phyloP scores from a whole-genome alignment of 1,284 basidiomycete species.

The Irpex sp. region DNA sequence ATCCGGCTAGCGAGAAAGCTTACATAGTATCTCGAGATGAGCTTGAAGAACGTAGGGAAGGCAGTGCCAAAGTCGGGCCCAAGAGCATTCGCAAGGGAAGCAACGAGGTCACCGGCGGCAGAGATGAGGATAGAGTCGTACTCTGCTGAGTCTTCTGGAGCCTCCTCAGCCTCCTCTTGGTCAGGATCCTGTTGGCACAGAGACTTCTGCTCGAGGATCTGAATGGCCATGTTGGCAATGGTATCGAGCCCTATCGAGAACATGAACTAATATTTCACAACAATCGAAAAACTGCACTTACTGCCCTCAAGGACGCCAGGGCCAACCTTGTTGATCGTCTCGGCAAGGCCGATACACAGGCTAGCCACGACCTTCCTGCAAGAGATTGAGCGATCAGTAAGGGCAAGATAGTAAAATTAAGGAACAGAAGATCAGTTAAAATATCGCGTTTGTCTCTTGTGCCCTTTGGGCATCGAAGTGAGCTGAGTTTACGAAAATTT shows the following conservation, averaged over 20 bases:
- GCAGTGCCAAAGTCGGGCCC: slow-evolving; percentile 85
- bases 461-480: slow-evolving; percentile 70
- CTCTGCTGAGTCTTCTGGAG: slow-evolving; percentile 86
- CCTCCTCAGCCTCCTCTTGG: slow-evolving; percentile 83
- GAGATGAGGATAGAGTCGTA: slow-evolving; percentile 96
- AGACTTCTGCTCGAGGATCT: slow-evolving; percentile 90
- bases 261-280: slow-evolving; percentile 7
- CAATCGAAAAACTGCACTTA: slow-evolving; percentile 33
- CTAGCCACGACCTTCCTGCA: slow-evolving; percentile 82
- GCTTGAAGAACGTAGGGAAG: slow-evolving; percentile 85
- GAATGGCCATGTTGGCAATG: slow-evolving; percentile 76
- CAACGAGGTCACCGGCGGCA: slow-evolving; percentile 92
- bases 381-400: slow-evolving; percentile 20
- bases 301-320: slow-evolving; percentile 78
- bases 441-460: slow-evolving; percentile 52
- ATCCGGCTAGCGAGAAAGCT: slow-evolving; percentile 27
- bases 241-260: slow-evolving; percentile 60
- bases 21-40: slow-evolving; percentile 93
- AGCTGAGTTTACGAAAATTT: slow-evolving; percentile 72
- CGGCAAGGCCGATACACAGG: slow-evolving; percentile 84
- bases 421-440: slow-evolving; percentile 29
- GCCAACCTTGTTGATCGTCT: slow-evolving; percentile 89
- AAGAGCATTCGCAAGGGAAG: slow-evolving; percentile 84
- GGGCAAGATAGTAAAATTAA: slow-evolving; percentile 1
- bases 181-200: slow-evolving; percentile 97